Evolutionary conservation across 2,329 filamentous ascomycete species (phyloP).

Genomic region (Trichoderma atroviride): DNA sequence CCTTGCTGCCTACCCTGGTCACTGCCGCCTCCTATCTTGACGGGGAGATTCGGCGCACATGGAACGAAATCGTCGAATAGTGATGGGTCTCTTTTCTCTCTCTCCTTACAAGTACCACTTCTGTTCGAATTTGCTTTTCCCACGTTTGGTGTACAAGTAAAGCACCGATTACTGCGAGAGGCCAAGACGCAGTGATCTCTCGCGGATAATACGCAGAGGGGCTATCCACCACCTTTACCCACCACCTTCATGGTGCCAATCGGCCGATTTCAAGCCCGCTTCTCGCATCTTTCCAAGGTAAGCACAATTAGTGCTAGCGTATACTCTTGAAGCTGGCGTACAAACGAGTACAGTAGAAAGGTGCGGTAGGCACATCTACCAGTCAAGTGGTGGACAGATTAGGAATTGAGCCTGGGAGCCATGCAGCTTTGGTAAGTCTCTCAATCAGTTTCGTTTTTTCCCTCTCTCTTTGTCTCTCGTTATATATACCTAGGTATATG

Average conservation of each 20-base stretch:
- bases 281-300: background rate
- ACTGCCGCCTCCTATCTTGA: conserved; percentile 16
- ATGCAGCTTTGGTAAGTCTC: background rate
- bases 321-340: background rate
- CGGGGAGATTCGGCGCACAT: conserved; percentile 25
- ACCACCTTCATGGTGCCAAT: background rate
- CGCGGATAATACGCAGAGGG: conserved; percentile 6
- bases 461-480: too few species aligned
- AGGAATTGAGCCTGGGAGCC: background rate
- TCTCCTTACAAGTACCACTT: background rate
- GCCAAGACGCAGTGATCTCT: background rate
- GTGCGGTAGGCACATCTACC: background rate
- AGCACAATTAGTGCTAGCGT: background rate
- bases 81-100: background rate
- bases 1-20: background rate
- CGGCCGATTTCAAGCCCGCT: conserved; percentile 17
- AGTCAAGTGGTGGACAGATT: background rate
- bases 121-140: background rate
- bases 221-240: background rate
- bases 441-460: background rate
- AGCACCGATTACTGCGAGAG: background rate
- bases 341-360: conserved; percentile 1
- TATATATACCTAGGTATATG: too few species aligned
- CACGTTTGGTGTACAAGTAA: background rate
- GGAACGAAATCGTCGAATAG: conserved; percentile 20